These are phyloP conservation scores for Dillenia turbinata DNA, from an alignment of 164 flowering plant genomes.

Conservation along the genomic window DNA sequence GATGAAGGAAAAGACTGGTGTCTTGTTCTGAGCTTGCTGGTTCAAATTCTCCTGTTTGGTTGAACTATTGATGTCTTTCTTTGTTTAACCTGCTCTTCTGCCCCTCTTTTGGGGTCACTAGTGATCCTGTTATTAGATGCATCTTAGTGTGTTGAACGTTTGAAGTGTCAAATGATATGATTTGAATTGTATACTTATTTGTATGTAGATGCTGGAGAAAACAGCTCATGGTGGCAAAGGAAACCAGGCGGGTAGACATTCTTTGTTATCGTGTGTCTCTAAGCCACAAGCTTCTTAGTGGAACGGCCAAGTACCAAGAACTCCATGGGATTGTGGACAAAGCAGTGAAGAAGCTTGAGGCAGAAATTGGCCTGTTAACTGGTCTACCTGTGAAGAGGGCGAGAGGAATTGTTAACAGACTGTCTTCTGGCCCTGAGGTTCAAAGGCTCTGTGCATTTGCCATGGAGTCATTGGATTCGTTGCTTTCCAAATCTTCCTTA, in stretches of 20 bases:
- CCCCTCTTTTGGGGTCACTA: too few species aligned
- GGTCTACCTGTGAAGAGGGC: slow-evolving; percentile 74
- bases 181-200: neutral
- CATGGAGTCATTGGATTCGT: slow-evolving; percentile 48
- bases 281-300: slow-evolving; percentile 64
- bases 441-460: slow-evolving; percentile 79
- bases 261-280: slow-evolving; percentile 77
- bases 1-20: too few species aligned
- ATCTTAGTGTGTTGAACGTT: neutral
- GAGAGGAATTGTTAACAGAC: slow-evolving; percentile 92
- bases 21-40: too few species aligned
- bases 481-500: slow-evolving; percentile 23
- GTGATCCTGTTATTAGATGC: too few species aligned
- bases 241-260: slow-evolving; percentile 83
- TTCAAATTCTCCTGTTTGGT: too few species aligned
- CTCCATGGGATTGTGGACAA: slow-evolving; percentile 55
- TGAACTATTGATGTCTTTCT: too few species aligned
- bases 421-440: slow-evolving; percentile 79
- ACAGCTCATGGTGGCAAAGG: slow-evolving; percentile 73
- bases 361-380: slow-evolving; percentile 79
- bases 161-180: neutral
- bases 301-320: slow-evolving; percentile 49
- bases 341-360: slow-evolving; percentile 73
- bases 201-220: slow-evolving; percentile 78
- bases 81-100: too few species aligned